Conservation (phyloP, 148 eudicot species). For the Camellia lanceoleosa region DNA sequence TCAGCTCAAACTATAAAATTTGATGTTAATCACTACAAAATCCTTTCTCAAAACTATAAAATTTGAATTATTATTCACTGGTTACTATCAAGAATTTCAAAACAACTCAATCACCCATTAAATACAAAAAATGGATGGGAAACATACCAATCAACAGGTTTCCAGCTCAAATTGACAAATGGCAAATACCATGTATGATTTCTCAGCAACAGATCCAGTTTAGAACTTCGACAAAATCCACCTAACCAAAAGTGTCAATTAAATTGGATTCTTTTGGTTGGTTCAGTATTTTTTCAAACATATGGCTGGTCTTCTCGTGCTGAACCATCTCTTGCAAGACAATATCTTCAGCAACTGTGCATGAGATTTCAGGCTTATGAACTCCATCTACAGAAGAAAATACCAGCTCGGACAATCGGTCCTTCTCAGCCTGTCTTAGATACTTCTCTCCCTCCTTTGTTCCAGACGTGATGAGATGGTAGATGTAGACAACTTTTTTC, state of each 20-base stretch:
- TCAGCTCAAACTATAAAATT: not conserved
- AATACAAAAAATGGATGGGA: not conserved
- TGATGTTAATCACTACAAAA: not conserved
- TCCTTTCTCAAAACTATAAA: not conserved
- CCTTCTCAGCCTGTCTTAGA: constrained; percentile 43
- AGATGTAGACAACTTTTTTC: constrained; percentile 51
- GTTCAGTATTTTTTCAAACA: constrained; percentile 45
- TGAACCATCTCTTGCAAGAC: constrained; percentile 52
- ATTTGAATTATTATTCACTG: not conserved
- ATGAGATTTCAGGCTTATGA: constrained; percentile 7
- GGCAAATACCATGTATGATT: not conserved
- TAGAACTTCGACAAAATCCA: not conserved
- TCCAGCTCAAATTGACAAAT: not conserved
- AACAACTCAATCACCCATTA: not conserved
- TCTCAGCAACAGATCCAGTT: too few relatives aligned
- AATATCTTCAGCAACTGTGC: constrained; percentile 40
- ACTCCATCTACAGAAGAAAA: constrained; percentile 40
- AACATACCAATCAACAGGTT: not conserved
- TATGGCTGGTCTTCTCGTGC: constrained; percentile 31
- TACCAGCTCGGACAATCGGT: constrained; percentile 53
- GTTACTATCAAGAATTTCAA: not conserved
- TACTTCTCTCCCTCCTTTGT: constrained; percentile 54
- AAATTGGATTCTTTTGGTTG: constrained; percentile 41
- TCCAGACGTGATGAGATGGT: constrained; percentile 53
- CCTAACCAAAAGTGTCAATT: constrained; percentile 33